phyloP scores from a whole-genome alignment of 139 green algal genomes.

The Chlamydomonas incerta region DNA sequence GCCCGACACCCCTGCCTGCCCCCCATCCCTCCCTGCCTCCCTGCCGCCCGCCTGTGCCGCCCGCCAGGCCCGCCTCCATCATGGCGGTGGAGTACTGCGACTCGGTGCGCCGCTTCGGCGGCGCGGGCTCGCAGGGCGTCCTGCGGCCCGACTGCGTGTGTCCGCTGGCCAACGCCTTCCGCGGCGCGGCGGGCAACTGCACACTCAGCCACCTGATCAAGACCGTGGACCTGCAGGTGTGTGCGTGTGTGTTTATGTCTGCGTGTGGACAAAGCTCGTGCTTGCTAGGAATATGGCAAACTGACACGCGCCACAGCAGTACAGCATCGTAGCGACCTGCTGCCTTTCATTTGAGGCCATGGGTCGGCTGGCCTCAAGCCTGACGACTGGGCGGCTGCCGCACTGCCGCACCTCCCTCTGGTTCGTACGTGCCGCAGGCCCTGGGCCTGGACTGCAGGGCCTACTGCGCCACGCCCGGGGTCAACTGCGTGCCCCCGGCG shows the following conservation, averaged over 20 bases:
- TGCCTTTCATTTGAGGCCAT: too few relatives aligned
- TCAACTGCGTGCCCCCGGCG: not conserved
- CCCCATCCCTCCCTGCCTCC: too few relatives aligned
- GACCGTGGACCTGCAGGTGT: not conserved
- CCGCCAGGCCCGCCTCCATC: not conserved
- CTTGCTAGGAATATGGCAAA: too few relatives aligned
- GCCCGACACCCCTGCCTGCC: too few relatives aligned
- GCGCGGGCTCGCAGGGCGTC: not conserved
- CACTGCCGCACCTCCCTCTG: too few relatives aligned
- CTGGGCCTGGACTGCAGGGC: slow-evolving; percentile 7
- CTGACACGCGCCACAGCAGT: too few relatives aligned
- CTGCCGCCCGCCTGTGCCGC: not conserved
- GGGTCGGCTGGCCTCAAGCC: too few relatives aligned
- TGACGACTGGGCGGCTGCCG: too few relatives aligned
- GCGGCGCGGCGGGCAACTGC: not conserved
- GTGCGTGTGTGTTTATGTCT: too few relatives aligned
- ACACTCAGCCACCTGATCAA: slow-evolving; percentile 25
- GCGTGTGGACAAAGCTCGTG: too few relatives aligned
- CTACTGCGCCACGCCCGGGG: not conserved
- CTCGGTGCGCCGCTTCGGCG: not conserved
- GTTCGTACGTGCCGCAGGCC: not conserved
- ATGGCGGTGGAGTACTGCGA: slow-evolving; percentile 39
- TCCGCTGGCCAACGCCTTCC: not conserved
- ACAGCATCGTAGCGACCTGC: too few relatives aligned
- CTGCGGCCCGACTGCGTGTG: slow-evolving; percentile 28